Percentiles rank a stretch among this genome's conserved stretches.
These are phyloP conservation scores for Podosphaera xanthii DNA, from an alignment of 2,329 filamentous ascomycete species.

Conservation along the genomic window DNA sequence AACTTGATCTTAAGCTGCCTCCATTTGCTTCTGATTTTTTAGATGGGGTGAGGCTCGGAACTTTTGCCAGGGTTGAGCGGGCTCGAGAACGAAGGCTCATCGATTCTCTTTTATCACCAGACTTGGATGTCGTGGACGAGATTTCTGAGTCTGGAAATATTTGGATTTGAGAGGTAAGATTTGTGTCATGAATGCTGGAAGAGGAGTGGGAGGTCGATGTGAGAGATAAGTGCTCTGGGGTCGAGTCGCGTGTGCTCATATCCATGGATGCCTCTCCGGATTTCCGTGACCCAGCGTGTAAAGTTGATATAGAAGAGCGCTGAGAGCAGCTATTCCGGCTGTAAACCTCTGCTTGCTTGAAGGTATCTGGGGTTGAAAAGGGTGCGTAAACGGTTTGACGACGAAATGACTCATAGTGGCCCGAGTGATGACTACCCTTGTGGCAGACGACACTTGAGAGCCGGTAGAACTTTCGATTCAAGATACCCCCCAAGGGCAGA, in stretches of 20 bases:
- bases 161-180: conserved; percentile 1
- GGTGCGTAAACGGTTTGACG: conserved; percentile 61
- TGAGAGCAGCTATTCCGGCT: conserved; percentile 11
- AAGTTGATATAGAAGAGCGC: conserved; percentile 12
- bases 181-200: conserved; percentile 3
- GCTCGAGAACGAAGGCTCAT: conserved; percentile 32
- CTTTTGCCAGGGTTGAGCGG: conserved; percentile 28
- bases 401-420: conserved; percentile 91
- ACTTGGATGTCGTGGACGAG: conserved; percentile 4
- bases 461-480: conserved; percentile 60
- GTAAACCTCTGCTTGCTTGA: conserved; percentile 53
- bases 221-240: conserved; percentile 13
- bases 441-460: conserved; percentile 77
- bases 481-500: conserved; percentile 58
- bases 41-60: conserved; percentile 4
- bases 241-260: conserved; percentile 10
- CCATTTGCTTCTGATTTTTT: background rate
- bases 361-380: conserved; percentile 61
- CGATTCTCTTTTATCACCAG: conserved; percentile 11
- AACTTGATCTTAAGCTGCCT: background rate
- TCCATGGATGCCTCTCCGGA: conserved; percentile 8
- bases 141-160: conserved; percentile 1
- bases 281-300: conserved; percentile 17
- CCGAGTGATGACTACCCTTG: conserved; percentile 85
- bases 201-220: conserved; percentile 10